phyloP scores from a whole-genome alignment of 2,329 filamentous ascomycete genomes.

The Epichloe hybrida region DNA sequence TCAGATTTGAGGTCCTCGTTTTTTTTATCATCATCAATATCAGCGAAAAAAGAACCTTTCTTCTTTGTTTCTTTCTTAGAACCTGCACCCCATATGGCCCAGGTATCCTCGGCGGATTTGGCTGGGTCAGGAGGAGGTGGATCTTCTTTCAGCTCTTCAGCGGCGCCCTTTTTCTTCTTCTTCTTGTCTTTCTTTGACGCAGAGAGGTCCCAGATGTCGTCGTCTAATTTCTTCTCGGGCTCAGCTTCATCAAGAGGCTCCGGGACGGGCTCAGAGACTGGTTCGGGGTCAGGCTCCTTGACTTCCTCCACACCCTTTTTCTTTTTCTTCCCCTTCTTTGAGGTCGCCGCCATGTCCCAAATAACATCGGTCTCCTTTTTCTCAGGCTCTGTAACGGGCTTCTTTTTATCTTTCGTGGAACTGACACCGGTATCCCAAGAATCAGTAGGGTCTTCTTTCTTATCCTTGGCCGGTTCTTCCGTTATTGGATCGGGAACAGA shows the following conservation, averaged over 20 bases:
- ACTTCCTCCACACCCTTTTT: slow-evolving; percentile 11
- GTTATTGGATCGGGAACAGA: slow-evolving; percentile 3
- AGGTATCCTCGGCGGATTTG: slow-evolving; percentile 3
- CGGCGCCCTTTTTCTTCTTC: slow-evolving; percentile 6
- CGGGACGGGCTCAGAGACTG: slow-evolving; percentile 12
- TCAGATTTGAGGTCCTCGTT: slow-evolving; percentile 9
- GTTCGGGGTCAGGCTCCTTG: slow-evolving; percentile 9
- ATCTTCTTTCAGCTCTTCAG: not conserved
- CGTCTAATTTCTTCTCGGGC: slow-evolving; percentile 3
- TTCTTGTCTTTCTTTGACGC: slow-evolving; percentile 9
- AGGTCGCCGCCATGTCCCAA: slow-evolving; percentile 11
- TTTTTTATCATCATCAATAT: not conserved
- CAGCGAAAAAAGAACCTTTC: slow-evolving; percentile 2
- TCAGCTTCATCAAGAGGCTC: slow-evolving; percentile 4
- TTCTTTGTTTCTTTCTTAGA: slow-evolving; percentile 10
- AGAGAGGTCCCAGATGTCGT: slow-evolving; percentile 12
- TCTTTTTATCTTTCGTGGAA: slow-evolving; percentile 10
- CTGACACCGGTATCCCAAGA: slow-evolving; percentile 14
- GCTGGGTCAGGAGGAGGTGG: not conserved
- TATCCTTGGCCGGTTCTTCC: slow-evolving; percentile 5
- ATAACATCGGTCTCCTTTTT: slow-evolving; percentile 18
- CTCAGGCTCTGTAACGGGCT: slow-evolving; percentile 7
- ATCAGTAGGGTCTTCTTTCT: slow-evolving; percentile 12
- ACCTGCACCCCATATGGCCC: not conserved
- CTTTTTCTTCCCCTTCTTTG: slow-evolving; percentile 19